Base-by-base conservation (phyloP, 495 filamentous ascomycete genomes). In the Penicillium flavigenum region DNA sequence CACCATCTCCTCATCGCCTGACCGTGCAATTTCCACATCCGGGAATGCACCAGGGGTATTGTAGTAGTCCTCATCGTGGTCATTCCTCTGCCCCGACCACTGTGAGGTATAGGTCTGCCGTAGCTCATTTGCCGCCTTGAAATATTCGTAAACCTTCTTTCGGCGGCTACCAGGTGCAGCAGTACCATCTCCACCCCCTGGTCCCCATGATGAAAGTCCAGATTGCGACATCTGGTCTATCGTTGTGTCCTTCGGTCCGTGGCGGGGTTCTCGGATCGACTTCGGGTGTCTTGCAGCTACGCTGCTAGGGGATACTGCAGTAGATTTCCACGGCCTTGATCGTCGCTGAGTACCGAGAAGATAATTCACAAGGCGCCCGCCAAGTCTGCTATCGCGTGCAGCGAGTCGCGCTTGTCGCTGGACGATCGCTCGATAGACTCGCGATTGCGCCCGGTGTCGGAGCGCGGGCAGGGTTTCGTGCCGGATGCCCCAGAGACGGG, bases 51-150 rank as follows among this genome's bases (percentile, higher is more conserved):
- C 88, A 0, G 88, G 87, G n/a, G 88, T 87, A 27, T 81, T 79
- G 9, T 78, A 71, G 39, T 83, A 78, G 43, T 85, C 80, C 32
- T 86, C 78, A 19, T 72, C 66, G 34, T 81, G 76, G 11, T 80
- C 79, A 14, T 79, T 73, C 43, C 79, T 77, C 57, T 83, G 78
- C 12, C 78, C 80, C 3, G 73, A 55, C 70, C 81, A 83, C 54
- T 79, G 80, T 16, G 79, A 71, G 9, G 77, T 71, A 70, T 98
- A 98, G 29, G 86, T 84, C 72, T 97, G 92, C 54, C 91, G 83
- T 58, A 98, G 72, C 72, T 98, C 92, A 61, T 91, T 95, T 19
- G 93, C 95, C 31, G 92, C 91, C 38, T 89, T 90, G 26, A 94
- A 71, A 65, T 92, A 95, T 14, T 88, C 91, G 26, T 88, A 90